Evolutionary conservation across 1,284 basidiomycete species (phyloP).

Genomic region (Vanrija humicola): DNA sequence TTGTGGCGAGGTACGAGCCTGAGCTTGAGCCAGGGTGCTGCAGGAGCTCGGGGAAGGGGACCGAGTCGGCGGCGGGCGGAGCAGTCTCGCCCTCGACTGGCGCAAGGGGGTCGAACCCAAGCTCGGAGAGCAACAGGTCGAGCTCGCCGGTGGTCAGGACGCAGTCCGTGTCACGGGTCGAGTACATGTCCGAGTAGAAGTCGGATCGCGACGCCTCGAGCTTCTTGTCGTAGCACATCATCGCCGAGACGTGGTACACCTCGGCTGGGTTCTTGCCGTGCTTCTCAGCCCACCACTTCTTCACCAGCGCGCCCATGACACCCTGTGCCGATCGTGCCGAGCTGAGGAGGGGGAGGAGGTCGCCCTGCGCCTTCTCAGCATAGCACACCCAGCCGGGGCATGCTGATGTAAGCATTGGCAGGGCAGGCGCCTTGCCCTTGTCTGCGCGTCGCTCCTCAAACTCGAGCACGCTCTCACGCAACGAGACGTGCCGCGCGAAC

Average conservation of each 20-base stretch:
- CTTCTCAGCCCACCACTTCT: constrained; percentile 68
- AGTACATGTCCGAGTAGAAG: constrained; percentile 74
- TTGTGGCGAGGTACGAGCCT: constrained; percentile 85
- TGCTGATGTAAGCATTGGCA: constrained; percentile 92
- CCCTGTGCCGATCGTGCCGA: constrained; percentile 89
- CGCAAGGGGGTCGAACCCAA: constrained; percentile 68
- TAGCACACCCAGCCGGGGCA: constrained; percentile 99
- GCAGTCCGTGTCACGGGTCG: constrained; percentile 90
- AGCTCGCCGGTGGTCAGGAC: constrained; percentile 97
- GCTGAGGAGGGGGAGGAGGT: constrained; percentile 87
- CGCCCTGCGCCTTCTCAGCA: constrained; percentile 93
- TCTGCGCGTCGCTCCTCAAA: constrained; percentile 62
- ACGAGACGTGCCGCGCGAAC: constrained; percentile 82
- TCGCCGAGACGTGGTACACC: constrained; percentile 93
- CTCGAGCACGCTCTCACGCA: constrained; percentile 77
- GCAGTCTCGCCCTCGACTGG: constrained; percentile 56
- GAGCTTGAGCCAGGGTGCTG: constrained; percentile 79
- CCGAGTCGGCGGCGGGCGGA: constrained; percentile 4
- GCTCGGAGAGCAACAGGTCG: constrained; percentile 76
- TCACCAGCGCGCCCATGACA: constrained; percentile 88
- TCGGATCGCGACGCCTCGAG: constrained; percentile 91
- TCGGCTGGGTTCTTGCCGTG: constrained; percentile 69
- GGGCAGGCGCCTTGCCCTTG: constrained; percentile 15
- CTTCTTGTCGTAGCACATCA: constrained; percentile 99
- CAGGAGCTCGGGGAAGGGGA: constrained; percentile 66